Evolutionary conservation across 2,329 filamentous ascomycete genomes (phyloP).

Genomic region (Alternaria rosae): DNA sequence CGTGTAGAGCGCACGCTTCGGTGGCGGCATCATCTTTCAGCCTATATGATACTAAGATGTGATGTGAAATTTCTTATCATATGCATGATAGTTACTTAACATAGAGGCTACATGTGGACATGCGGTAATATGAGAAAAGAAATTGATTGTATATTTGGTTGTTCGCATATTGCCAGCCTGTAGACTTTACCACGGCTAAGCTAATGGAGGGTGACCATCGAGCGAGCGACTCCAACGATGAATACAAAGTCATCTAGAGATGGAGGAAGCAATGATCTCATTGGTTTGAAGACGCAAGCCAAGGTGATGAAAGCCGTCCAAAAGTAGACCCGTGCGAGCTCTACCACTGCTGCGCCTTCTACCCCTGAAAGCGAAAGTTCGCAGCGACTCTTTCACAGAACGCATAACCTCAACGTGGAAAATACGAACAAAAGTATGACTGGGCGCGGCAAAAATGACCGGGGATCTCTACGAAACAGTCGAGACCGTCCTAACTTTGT

Average conservation of each 20-base stretch:
- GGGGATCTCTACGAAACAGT: background rate
- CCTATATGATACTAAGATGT: background rate
- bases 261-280: background rate
- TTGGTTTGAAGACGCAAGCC: background rate
- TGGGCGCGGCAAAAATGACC: background rate
- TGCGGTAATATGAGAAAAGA: background rate
- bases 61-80: no score
- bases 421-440: background rate
- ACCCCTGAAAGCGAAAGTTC: background rate
- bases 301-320: background rate
- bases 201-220: background rate
- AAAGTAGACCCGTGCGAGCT: background rate
- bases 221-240: background rate
- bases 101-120: no score
- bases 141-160: background rate
- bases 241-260: background rate
- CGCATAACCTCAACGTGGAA: background rate
- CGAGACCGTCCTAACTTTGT: background rate
- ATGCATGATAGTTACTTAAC: no score
- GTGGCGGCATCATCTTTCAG: background rate
- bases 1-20: background rate
- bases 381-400: background rate
- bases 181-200: background rate
- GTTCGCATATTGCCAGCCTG: background rate
- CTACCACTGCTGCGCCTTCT: background rate